Evolutionary conservation across 148 eudicot genomes (phyloP), one percentile per base, ranked within the genome.

Genomic region (Agrostemma githago): DNA sequence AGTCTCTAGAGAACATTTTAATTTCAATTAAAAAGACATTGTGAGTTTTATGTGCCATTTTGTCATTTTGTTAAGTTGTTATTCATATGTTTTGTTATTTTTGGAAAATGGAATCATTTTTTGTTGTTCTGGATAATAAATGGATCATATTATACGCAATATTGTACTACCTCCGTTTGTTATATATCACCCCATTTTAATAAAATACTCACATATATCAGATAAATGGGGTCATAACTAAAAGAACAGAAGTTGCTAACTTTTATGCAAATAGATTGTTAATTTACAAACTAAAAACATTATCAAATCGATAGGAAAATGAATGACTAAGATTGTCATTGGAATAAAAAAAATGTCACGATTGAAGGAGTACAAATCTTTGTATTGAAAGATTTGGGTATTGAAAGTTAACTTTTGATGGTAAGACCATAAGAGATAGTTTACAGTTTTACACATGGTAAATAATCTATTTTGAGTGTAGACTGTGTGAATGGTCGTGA

Each of bases 1-100:
- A 89, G 51, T 86, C 97, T 14, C 72, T 94, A 73, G 88, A 85
- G 62, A 80, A 39, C 56, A 88, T 82, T 81, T 71, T 89, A 79
- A 76, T 72, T 34, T 86, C 90, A 2, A 80, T 85, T 74, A 85
- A 81, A 34, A 83, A 84, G 68, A 88, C 93, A n/a, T 72, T 94
- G 97, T 91, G 74, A 82, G 89, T 82, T 56, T 57, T 0, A 9
- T 21, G 63, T 26, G 34, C 60, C 9, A 15, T 19, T 63, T 56
- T 4, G 19, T 34, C 56, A 46, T 44, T 0, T 41, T 77, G 51
- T 37, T 43, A 1, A 5, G 34, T 26, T 26, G n/a, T n/a, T n/a
- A n/a, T n/a, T n/a, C n/a, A n/a, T n/a, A n/a, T n/a, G n/a, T n/a
- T n/a, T n/a, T n/a, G n/a, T n/a, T n/a, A n/a, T n/a, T 26, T 26